Percentiles rank a stretch among this genome's conserved stretches.
phyloP scores from a whole-genome alignment of 805 yeast species.

The Sugiyamaella boreocaroliniensis region DNA sequence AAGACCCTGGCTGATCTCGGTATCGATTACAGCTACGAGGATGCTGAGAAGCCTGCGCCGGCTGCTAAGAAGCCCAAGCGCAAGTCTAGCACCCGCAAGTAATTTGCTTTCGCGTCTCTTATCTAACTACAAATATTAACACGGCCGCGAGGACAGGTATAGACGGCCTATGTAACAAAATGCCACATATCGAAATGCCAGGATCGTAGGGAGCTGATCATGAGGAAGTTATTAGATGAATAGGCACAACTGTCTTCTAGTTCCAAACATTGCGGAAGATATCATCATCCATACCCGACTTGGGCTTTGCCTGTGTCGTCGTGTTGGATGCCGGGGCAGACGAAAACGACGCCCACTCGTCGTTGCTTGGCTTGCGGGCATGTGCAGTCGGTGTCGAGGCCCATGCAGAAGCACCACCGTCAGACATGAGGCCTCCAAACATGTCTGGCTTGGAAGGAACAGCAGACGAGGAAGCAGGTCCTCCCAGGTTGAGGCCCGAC shows the following conservation, averaged over 20 bases:
- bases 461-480: slow-evolving; percentile 5
- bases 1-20: slow-evolving; percentile 50
- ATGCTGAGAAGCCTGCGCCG: neutral
- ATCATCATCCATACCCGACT: slow-evolving; percentile 28
- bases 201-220: neutral
- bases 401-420: slow-evolving; percentile 12
- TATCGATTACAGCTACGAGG: slow-evolving; percentile 39
- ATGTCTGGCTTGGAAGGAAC: slow-evolving; percentile 2
- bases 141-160: neutral
- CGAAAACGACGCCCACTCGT: slow-evolving; percentile 20
- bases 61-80: slow-evolving; percentile 11
- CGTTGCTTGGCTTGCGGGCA: slow-evolving; percentile 4
- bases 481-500: slow-evolving; percentile 14
- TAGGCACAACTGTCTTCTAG: slow-evolving; percentile 9
- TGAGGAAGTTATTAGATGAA: neutral
- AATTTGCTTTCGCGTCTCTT: neutral
- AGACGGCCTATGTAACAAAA: neutral
- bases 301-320: slow-evolving; percentile 11
- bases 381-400: slow-evolving; percentile 11
- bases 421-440: slow-evolving; percentile 10
- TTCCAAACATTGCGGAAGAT: slow-evolving; percentile 35
- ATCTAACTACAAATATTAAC: neutral
- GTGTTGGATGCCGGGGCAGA: slow-evolving; percentile 18
- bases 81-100: slow-evolving; percentile 1
- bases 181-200: neutral